Evolutionary conservation across 768 basidiomycete species (phyloP).

Genomic region (Clavulina sp.): DNA sequence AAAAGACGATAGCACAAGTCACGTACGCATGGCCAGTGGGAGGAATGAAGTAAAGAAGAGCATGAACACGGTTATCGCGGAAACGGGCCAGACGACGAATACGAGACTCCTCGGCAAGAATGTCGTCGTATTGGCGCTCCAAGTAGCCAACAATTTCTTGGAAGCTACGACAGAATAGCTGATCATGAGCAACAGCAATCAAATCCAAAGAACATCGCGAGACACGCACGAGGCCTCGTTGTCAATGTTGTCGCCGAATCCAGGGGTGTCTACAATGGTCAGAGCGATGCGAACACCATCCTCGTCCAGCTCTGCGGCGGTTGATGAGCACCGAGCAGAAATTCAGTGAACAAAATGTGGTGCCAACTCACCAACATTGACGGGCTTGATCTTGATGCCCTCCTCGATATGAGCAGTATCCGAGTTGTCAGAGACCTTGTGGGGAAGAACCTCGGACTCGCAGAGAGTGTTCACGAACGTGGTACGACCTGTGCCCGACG

Average conservation of each 20-base stretch:
- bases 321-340: background rate
- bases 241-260: slow-evolving; percentile 97
- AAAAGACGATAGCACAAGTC: slow-evolving; percentile 1
- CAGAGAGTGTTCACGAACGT: slow-evolving; percentile 99
- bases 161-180: slow-evolving; percentile 37
- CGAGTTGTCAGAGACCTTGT: slow-evolving; percentile 73
- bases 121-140: slow-evolving; percentile 98
- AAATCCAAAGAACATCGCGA: background rate
- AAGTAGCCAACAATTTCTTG: slow-evolving; percentile 93
- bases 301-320: slow-evolving; percentile 76
- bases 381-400: slow-evolving; percentile 86
- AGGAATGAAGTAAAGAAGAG: slow-evolving; percentile 93
- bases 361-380: slow-evolving; percentile 61
- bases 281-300: slow-evolving; percentile 96
- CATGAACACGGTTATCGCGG: slow-evolving; percentile 94
- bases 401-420: slow-evolving; percentile 87
- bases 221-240: slow-evolving; percentile 76
- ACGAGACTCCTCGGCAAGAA: slow-evolving; percentile 92
- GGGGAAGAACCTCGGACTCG: slow-evolving; percentile 79
- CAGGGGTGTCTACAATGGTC: slow-evolving; percentile 96
- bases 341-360: background rate
- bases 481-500: slow-evolving; percentile 91
- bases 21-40: slow-evolving; percentile 94
- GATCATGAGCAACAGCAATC: background rate
- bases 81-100: slow-evolving; percentile 99